These are phyloP conservation scores for Beauveria sp. DNA, from an alignment of 2,329 filamentous ascomycete species.

Conservation along the genomic window DNA sequence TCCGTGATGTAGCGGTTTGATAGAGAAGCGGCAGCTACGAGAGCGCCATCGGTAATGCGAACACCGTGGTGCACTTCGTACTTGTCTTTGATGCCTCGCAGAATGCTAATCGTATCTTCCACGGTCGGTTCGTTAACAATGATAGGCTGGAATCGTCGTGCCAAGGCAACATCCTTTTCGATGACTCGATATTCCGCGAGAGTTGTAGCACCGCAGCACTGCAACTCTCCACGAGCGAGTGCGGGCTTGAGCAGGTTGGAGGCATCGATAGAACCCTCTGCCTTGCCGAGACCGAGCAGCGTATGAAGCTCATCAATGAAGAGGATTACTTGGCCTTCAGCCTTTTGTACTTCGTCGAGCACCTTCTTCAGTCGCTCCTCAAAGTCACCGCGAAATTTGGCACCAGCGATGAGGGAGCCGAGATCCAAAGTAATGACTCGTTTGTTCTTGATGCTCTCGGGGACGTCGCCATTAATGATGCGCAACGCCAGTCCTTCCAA, in stretches of 20 bases:
- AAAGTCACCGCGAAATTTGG: slow-evolving; percentile 93
- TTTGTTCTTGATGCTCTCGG: slow-evolving; percentile 94
- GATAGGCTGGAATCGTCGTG: slow-evolving; percentile 89
- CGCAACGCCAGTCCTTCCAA: slow-evolving; percentile 83
- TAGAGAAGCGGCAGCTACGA: slow-evolving; percentile 86
- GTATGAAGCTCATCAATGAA: slow-evolving; percentile 95
- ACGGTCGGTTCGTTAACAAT: slow-evolving; percentile 87
- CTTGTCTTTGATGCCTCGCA: slow-evolving; percentile 93
- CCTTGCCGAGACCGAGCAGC: slow-evolving; percentile 84
- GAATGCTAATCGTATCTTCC: slow-evolving; percentile 86
- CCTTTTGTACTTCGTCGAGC: slow-evolving; percentile 81
- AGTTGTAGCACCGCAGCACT: slow-evolving; percentile 93
- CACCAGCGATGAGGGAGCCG: slow-evolving; percentile 87
- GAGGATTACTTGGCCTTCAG: slow-evolving; percentile 81
- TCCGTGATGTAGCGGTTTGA: slow-evolving; percentile 97
- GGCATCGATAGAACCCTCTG: slow-evolving; percentile 92
- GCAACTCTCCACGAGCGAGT: slow-evolving; percentile 82
- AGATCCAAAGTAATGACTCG: slow-evolving; percentile 80
- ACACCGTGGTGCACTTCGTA: slow-evolving; percentile 98
- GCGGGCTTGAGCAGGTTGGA: slow-evolving; percentile 92
- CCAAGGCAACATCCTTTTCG: slow-evolving; percentile 91
- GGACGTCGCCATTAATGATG: slow-evolving; percentile 87
- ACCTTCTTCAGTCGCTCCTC: slow-evolving; percentile 90
- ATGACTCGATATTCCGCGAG: slow-evolving; percentile 87
- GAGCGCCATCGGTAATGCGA: slow-evolving; percentile 81